Evolutionary conservation across 176 grass and related monocot genomes (phyloP).

Genomic region (Bolboschoenus planiculmis): DNA sequence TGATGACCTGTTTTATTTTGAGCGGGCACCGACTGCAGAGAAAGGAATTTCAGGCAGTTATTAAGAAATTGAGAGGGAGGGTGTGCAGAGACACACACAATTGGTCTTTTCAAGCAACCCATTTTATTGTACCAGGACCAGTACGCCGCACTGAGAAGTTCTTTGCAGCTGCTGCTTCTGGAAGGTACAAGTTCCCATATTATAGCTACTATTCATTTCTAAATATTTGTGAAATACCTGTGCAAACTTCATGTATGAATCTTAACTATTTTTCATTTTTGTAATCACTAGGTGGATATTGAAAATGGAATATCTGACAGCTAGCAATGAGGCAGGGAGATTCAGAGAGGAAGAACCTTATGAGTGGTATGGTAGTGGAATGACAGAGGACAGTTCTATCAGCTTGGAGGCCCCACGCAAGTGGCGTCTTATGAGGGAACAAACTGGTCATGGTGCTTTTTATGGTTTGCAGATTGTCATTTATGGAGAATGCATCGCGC

Average conservation of each 20-base stretch:
- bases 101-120: conserved; percentile 86
- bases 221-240: neutral
- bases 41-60: conserved; percentile 46
- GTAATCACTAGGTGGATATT: conserved; percentile 79
- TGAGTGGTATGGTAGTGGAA: conserved; percentile 54
- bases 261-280: neutral
- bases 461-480: conserved; percentile 59
- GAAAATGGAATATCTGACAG: conserved; percentile 63
- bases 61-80: conserved; percentile 49
- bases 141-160: conserved; percentile 87
- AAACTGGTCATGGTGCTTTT: conserved; percentile 77
- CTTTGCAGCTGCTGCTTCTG: conserved; percentile 77
- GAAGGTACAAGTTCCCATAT: conserved; percentile 40
- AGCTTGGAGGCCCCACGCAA: conserved; percentile 70
- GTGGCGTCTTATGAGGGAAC: conserved; percentile 62
- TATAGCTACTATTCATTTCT: neutral
- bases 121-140: conserved; percentile 60
- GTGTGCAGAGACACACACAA: conserved; percentile 81
- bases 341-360: conserved; percentile 63
- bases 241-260: neutral
- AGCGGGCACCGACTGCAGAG: conserved; percentile 57
- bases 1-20: conserved; percentile 60
- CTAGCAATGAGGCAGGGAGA: conserved; percentile 57
- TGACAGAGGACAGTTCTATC: conserved; percentile 64
- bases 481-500: conserved; percentile 66